Percentiles rank a stretch among this genome's conserved stretches.
Conservation (phyloP, 345 rosid species). For the Aquilaria yunnanensis region DNA sequence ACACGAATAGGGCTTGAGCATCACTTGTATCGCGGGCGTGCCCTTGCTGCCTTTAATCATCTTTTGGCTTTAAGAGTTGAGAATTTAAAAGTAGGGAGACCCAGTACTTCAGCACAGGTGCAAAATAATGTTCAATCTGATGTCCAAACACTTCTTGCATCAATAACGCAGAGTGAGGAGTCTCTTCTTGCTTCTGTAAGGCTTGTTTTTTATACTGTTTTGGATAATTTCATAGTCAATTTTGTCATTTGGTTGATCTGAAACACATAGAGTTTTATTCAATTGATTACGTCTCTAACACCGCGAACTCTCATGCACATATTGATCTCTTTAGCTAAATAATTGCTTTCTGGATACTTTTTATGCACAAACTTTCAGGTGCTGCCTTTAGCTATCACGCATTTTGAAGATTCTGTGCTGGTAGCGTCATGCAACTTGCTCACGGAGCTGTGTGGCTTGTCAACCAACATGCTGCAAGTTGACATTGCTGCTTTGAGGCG, state of each 20-base stretch:
- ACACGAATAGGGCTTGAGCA: slow-evolving; percentile 84
- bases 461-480: slow-evolving; percentile 74
- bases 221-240: not conserved
- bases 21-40: slow-evolving; percentile 94
- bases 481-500: slow-evolving; percentile 81
- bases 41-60: slow-evolving; percentile 88
- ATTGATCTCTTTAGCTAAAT: not conserved
- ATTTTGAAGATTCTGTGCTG: slow-evolving; percentile 72
- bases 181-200: slow-evolving; percentile 82
- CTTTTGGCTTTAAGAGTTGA: slow-evolving; percentile 66
- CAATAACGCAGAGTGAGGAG: slow-evolving; percentile 59
- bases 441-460: slow-evolving; percentile 88
- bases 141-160: slow-evolving; percentile 87
- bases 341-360: not conserved
- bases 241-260: not conserved
- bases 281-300: no score
- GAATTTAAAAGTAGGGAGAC: slow-evolving; percentile 52
- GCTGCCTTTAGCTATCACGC: slow-evolving; percentile 83
- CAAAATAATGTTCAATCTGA: slow-evolving; percentile 75
- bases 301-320: no score
- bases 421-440: slow-evolving; percentile 88
- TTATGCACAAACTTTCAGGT: slow-evolving; percentile 44
- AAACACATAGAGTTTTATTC: not conserved
- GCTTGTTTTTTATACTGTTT: slow-evolving; percentile 17
- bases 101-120: slow-evolving; percentile 43